A percentile compares a stretch with the other conserved stretches of the same genome.
Evolutionary conservation across 495 filamentous ascomycete species (phyloP).

Genomic region (Penicillium argentinense): DNA sequence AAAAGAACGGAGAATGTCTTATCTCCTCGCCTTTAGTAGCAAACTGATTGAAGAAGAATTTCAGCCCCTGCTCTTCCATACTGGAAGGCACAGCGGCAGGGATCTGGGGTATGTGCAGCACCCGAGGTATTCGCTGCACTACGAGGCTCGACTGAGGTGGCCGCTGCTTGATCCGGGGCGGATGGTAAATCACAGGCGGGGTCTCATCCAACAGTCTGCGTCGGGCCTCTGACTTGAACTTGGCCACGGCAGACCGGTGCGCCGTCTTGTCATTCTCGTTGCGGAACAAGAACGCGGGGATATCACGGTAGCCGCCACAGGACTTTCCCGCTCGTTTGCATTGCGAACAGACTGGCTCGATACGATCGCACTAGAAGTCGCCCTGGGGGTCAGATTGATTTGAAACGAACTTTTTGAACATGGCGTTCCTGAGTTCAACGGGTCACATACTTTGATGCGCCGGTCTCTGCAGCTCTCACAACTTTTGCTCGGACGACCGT

Average conservation of each 20-base stretch:
- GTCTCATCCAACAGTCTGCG: constrained; percentile 8
- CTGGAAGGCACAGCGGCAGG: constrained; percentile 5
- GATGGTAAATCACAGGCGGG: not conserved
- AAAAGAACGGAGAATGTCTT: not conserved
- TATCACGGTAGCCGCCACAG: constrained; percentile 26
- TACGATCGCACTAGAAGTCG: constrained; percentile 28
- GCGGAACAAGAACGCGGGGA: constrained; percentile 21
- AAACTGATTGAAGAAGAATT: constrained; percentile 22
- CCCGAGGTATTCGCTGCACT: not conserved
- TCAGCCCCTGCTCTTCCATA: constrained; percentile 19
- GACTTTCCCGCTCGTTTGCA: constrained; percentile 22
- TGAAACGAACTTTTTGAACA: too few relatives aligned
- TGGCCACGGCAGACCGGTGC: constrained; percentile 17
- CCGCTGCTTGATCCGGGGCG: not conserved
- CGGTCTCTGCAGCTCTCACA: constrained; percentile 25
- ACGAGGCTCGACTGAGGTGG: not conserved
- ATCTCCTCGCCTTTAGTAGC: constrained; percentile 2
- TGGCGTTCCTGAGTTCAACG: not conserved
- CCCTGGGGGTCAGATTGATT: too few relatives aligned
- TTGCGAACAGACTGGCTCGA: constrained; percentile 25
- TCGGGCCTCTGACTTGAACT: constrained; percentile 10
- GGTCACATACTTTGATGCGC: constrained; percentile 23
- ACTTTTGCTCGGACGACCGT: constrained; percentile 23
- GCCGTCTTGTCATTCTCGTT: constrained; percentile 24
- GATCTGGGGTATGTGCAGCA: not conserved